Evolutionary conservation across 495 filamentous ascomycete genomes (phyloP), one percentile per base, ranked within the genome.

Genomic region (Xylaria telfairii): DNA sequence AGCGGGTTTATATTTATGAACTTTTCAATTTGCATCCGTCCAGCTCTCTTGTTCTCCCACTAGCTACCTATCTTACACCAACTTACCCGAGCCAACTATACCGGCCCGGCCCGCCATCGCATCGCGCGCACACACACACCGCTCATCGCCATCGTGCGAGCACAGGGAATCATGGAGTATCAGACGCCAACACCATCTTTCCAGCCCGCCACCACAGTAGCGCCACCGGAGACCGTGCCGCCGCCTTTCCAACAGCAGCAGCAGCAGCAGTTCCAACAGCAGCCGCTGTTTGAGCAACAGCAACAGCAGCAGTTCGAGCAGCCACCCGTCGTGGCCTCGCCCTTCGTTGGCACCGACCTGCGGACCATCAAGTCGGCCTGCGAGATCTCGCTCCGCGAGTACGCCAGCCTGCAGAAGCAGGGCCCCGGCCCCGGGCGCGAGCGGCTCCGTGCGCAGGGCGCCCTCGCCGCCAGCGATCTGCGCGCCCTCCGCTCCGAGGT

Each of bases 371-470:
- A 68, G 28, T 57, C 66, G 3, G 73, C 76, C 19, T 73, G 77
- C 39, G 78, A 80, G 69, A 76, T 72, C 42, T 76, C 78, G 2
- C 63, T 83, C 46, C 71, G 75, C n/a, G 81, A 83, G 67, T 81
- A 81, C 71, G 71, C 80, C 59, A 68, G 72, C 17, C 57, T 81
- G 47, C 77, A 76, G 68, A 76, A 74, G 56, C 67, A 74, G 49
- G 74, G 73, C 7, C 65, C 59, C 17, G 24, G 32, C 10, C 44
- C 42, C 39, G 51, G 60, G 56, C 76, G 79, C n/a, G 74, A 77
- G 19, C 75, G 79, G 15, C 65, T 84, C 60, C 70, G 79, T 12
- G 65, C 61, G 34, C 81, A 84, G 73, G 75, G 76, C 6, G 75
- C 75, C 26, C 64, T 81, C 8, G 79, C 79, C 28, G 67, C 80